These are phyloP conservation scores for Gracilaria gracilis DNA, from an alignment of 23 red algal genomes.

Conservation along the genomic window DNA sequence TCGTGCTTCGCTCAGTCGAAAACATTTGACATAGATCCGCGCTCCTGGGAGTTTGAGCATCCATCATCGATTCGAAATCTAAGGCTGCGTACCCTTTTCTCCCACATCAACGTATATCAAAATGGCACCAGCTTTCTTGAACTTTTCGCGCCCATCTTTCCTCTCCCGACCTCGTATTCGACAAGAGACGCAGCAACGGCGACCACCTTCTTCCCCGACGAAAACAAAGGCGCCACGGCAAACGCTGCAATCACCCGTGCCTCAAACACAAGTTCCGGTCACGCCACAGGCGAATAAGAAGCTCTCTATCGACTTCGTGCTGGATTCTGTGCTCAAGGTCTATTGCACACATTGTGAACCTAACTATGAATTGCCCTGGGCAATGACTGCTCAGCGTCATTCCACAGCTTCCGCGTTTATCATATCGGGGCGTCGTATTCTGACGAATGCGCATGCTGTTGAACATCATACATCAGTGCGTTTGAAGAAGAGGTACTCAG, in stretches of 20 bases:
- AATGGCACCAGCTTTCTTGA: constrained; percentile 8
- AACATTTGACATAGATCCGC: not conserved
- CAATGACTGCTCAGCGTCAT: constrained; percentile 78
- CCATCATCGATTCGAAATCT: not conserved
- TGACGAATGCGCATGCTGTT: constrained; percentile 95
- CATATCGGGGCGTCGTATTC: constrained; percentile 78
- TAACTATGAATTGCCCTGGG: constrained; percentile 93
- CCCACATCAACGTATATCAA: not conserved
- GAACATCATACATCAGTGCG: constrained; percentile 90
- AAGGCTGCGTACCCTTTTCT: too few relatives aligned
- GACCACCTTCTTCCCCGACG: not conserved
- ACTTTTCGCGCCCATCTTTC: constrained; percentile 15
- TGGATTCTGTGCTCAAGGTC: constrained; percentile 90
- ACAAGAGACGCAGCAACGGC: not conserved
- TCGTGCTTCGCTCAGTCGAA: not conserved
- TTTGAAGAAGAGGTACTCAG: constrained; percentile 89
- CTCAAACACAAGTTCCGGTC: not conserved
- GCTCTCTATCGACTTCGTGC: constrained; percentile 22
- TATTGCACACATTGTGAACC: constrained; percentile 92
- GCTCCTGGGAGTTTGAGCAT: not conserved
- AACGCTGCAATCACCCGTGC: not conserved
- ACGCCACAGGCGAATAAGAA: not conserved
- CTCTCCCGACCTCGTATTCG: constrained; percentile 5
- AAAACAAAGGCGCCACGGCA: constrained; percentile 3
- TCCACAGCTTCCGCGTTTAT: constrained; percentile 91